A percentile compares a stretch with the other conserved stretches of the same genome.
Evolutionary conservation across 768 basidiomycete species (phyloP).

Genomic region (Podaxis sp.): DNA sequence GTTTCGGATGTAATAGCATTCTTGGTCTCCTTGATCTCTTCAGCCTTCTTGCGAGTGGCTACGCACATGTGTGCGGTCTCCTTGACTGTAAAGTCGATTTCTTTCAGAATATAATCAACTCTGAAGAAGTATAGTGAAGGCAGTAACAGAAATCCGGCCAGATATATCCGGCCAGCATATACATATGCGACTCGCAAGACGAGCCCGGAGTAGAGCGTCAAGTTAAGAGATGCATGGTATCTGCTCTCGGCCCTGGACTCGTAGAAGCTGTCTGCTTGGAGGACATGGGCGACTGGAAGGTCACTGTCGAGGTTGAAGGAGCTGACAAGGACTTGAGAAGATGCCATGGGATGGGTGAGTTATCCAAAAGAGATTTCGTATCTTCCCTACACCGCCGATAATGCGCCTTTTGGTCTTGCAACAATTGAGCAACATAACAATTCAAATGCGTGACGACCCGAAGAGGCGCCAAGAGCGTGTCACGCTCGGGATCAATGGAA

Average conservation of each 20-base stretch:
- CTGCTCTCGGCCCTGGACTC: not conserved
- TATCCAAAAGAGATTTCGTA: too few species aligned
- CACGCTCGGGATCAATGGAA: too few species aligned
- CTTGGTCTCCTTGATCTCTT: not conserved
- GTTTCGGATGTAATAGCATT: not conserved
- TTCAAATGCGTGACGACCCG: too few species aligned
- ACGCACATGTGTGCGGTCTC: not conserved
- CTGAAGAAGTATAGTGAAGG: slow-evolving; percentile 2
- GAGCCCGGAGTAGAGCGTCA: not conserved
- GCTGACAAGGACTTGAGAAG: too few species aligned
- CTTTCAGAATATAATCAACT: not conserved
- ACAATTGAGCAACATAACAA: too few species aligned
- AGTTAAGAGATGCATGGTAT: not conserved
- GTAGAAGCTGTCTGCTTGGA: too few species aligned
- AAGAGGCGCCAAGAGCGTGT: too few species aligned
- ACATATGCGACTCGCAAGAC: not conserved
- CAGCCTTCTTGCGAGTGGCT: not conserved
- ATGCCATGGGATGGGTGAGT: too few species aligned
- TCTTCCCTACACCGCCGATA: too few species aligned
- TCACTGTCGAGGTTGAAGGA: too few species aligned
- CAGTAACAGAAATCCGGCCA: not conserved
- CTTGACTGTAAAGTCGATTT: not conserved
- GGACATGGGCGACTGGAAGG: too few species aligned
- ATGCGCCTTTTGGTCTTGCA: too few species aligned
- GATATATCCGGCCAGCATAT: not conserved